Base-by-base conservation (phyloP, 768 basidiomycete genomes). In the Suillus hirtellus region DNA sequence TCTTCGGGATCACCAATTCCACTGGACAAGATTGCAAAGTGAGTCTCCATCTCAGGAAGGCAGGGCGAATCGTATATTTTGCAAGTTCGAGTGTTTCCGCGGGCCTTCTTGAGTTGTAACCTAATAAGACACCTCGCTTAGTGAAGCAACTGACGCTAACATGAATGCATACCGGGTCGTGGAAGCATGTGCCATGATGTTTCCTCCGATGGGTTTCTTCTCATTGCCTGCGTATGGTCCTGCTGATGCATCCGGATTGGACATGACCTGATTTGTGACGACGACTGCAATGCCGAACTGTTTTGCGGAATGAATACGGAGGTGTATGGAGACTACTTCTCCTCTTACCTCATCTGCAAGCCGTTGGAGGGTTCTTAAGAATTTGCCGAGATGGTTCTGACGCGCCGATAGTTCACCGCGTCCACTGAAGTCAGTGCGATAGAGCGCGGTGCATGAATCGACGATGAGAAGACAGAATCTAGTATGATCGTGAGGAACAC, bases 11-110 rank as follows among this genome's bases (percentile, higher is more conserved):
- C 96, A 6, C 92, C 93, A 64, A 99, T 95, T 64, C 96, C 96
- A 69, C 91, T 88, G 9, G 87, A 78, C 60, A 94, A 88, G 76
- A 99, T 98, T 40, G 95, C 93, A 74, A 99, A 99, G 61, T 91
- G 90, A 3, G 90, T 95, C 73, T 99, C 96, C 67, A 92, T 93
- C 76, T 99, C 97, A 11, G 97, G 96, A 42, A 99, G 79, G 78
- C 95, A 98, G 0, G 97, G 97, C 4, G 95, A 96, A 80, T 99
- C 97, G 69, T 97, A 96, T 67, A 99, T 96, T 77, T 95, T 96
- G 79, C 95, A 97, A 24, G 93, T 88, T 62, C 97, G 91, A 56
- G 92, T 95, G 65, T 92, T 89, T 11, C 92, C 97, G 42, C 96
- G 86, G 31, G 88, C 89, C 73, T 99, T 99, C 78, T 92, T 92